Base-by-base conservation (phyloP, 495 filamentous ascomycete species). In the Talaromyces nanjingensis region DNA sequence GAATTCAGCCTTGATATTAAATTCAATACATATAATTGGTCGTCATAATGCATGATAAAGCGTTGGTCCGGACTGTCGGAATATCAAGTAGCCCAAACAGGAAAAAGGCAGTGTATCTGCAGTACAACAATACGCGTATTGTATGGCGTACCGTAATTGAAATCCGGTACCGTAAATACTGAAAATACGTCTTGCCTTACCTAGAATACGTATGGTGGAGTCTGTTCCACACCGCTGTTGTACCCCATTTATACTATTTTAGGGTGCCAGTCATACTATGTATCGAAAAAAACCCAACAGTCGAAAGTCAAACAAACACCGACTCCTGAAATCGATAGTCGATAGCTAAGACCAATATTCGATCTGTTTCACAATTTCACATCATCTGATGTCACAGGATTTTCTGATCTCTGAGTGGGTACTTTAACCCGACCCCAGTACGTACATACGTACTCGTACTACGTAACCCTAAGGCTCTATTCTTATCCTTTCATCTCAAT, bases 31-130 rank as follows among this genome's bases (percentile, higher is more conserved):
- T 14, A 29, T 56, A 22, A 56, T 56, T 56, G 53, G 53, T 27
- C 53, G 16, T 56, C 27, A 27, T 22, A 25, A 5, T 56, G 53
- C 53, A 56, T 56, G 53, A 27, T 1, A 56, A 56, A 56, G 27
- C 53, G 53, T 56, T 56, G 53, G 53, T 56, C 53, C 53, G 53
- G 53, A 56, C 24, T 56, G 53, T 56, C 53, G 53, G 53, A 56
- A 27, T 16, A 29, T 22, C 53, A 24, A 29, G 27, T 56, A 14
- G 53, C 53, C 53, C 27, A 56, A 56, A 56, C 27, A 56, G 53
- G 53, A 29, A 12, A 56, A 27, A 29, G 53, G 22, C 27, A 29
- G 53, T 24, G 24, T 56, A 27, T 14, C 12, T 25, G 53, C 53
- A 54, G 4, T 24, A 3, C 6, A 56, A 3, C 22, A 9, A 22